Conservation (phyloP, 805 yeast genomes). For the Zygoascus biomembranicola region DNA sequence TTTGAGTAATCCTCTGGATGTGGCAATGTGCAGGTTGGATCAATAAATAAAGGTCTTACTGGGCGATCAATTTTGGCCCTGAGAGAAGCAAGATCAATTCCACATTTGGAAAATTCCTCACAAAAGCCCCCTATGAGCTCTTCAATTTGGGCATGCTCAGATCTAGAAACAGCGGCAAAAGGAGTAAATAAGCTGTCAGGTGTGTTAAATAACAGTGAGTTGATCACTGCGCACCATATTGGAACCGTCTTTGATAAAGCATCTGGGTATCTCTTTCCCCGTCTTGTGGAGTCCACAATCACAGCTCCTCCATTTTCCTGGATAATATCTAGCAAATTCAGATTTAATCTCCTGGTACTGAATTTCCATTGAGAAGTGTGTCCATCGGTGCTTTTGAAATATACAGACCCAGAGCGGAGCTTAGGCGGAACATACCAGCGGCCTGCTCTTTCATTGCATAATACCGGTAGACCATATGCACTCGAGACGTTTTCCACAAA, state of each 20-base stretch:
- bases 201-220: slow-evolving; percentile 41
- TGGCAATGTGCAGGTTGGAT: slow-evolving; percentile 40
- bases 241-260: slow-evolving; percentile 82
- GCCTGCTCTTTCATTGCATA: slow-evolving; percentile 84
- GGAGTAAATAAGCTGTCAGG: slow-evolving; percentile 38
- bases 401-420: slow-evolving; percentile 39
- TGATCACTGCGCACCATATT: slow-evolving; percentile 82
- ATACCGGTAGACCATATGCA: slow-evolving; percentile 28
- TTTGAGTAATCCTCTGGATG: background rate
- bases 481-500: slow-evolving; percentile 39
- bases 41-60: slow-evolving; percentile 60
- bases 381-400: slow-evolving; percentile 90
- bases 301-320: slow-evolving; percentile 39
- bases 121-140: slow-evolving; percentile 43
- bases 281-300: slow-evolving; percentile 75
- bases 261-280: slow-evolving; percentile 82
- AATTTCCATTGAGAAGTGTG: slow-evolving; percentile 78
- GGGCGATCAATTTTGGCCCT: slow-evolving; percentile 37
- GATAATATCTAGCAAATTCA: slow-evolving; percentile 54
- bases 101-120: slow-evolving; percentile 33
- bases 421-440: slow-evolving; percentile 65
- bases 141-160: slow-evolving; percentile 48
- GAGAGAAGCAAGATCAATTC: slow-evolving; percentile 33
- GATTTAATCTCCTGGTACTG: slow-evolving; percentile 61
- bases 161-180: slow-evolving; percentile 42